A percentile compares a stretch with the other conserved stretches of the same genome.
These are phyloP conservation scores for Tolypocladium inflatum DNA, from an alignment of 2,329 filamentous ascomycete species.

Conservation along the genomic window DNA sequence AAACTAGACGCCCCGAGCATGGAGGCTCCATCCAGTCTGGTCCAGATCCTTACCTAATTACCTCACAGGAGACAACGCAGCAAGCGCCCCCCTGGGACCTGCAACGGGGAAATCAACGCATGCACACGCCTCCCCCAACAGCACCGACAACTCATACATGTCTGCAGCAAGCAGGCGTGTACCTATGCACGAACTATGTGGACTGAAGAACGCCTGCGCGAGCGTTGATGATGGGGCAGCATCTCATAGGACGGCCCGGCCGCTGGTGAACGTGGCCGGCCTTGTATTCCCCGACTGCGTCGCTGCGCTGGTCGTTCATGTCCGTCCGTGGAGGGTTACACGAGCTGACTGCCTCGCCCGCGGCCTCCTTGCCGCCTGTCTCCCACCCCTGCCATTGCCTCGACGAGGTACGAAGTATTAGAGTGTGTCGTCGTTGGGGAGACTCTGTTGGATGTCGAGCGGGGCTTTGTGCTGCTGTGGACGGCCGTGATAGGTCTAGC, in stretches of 20 bases:
- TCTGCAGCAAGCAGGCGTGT: slow-evolving; percentile 1
- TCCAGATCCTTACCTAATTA: not conserved
- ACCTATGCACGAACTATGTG: not conserved
- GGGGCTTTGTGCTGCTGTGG: not conserved
- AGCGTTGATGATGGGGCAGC: slow-evolving; percentile 32
- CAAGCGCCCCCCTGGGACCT: not conserved
- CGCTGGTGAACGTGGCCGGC: not conserved
- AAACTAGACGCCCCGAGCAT: not conserved
- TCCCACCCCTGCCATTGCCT: not conserved
- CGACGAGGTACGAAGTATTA: not conserved
- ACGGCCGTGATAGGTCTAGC: not conserved
- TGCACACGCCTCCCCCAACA: slow-evolving; percentile 17
- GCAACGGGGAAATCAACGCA: not conserved
- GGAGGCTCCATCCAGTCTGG: not conserved
- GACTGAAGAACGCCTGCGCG: slow-evolving; percentile 2
- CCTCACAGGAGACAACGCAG: not conserved
- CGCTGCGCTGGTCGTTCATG: not conserved
- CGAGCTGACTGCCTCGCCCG: not conserved
- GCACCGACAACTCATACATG: slow-evolving; percentile 21
- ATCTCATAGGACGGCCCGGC: slow-evolving; percentile 23
- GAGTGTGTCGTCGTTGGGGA: not conserved
- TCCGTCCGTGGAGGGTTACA: not conserved
- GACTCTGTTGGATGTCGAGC: not conserved
- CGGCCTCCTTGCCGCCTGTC: not conserved
- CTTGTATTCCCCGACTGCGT: not conserved